Evolutionary conservation across 2,329 filamentous ascomycete species (phyloP).

Genomic region (Phialophora expanda): DNA sequence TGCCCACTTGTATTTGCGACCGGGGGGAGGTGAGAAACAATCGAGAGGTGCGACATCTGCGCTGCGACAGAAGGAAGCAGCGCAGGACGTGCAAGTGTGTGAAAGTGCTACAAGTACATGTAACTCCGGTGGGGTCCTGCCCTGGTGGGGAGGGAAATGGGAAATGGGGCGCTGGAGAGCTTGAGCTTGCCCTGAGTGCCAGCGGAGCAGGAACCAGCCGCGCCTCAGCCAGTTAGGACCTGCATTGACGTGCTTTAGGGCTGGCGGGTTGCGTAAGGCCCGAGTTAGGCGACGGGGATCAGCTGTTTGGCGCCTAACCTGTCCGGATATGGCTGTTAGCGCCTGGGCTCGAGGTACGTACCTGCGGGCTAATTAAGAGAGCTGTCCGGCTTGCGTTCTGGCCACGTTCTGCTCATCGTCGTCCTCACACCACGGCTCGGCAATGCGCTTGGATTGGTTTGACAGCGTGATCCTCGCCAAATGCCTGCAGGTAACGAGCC

Average conservation of each 20-base stretch:
- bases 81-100: conserved; percentile 7
- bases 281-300: conserved; percentile 9
- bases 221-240: conserved; percentile 12
- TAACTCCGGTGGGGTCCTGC: conserved; percentile 1
- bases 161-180: background rate
- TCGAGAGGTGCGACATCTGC: conserved; percentile 9
- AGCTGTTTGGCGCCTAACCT: conserved; percentile 4
- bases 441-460: background rate
- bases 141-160: background rate
- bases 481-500: background rate
- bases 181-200: conserved; percentile 1
- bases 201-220: conserved; percentile 4
- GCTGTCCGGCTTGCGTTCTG: background rate
- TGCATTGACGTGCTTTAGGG: conserved; percentile 20
- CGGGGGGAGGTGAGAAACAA: background rate
- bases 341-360: conserved; percentile 6
- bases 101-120: conserved; percentile 17
- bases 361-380: background rate
- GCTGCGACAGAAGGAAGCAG: conserved; percentile 14
- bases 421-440: background rate
- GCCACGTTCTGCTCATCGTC: background rate
- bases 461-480: background rate
- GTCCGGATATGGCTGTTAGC: background rate
- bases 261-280: background rate
- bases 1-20: background rate